A percentile compares a stretch with the other conserved stretches of the same genome.
phyloP scores from a whole-genome alignment of 371 early-diverging fungal species.

The Mucor racemosus region DNA sequence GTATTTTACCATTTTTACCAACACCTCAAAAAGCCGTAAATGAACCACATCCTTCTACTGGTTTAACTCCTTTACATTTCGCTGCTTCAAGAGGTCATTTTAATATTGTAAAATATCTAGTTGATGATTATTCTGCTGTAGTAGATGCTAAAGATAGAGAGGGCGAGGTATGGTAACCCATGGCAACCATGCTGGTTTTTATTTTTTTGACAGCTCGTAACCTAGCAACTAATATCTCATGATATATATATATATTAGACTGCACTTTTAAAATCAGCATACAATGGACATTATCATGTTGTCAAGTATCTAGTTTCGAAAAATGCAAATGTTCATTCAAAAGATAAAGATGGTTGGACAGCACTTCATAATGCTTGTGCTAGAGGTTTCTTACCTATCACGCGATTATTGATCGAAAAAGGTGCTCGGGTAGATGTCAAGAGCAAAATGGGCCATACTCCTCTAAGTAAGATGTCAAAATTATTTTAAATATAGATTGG shows the following conservation, averaged over 20 bases:
- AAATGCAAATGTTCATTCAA: slow-evolving; percentile 67
- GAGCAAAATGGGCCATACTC: slow-evolving; percentile 74
- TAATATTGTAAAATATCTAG: slow-evolving; percentile 65
- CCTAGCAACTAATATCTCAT: not conserved
- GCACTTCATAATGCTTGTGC: slow-evolving; percentile 83
- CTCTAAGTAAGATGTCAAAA: slow-evolving; percentile 65
- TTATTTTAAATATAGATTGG: not conserved
- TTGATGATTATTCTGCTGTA: slow-evolving; percentile 67
- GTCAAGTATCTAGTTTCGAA: slow-evolving; percentile 67
- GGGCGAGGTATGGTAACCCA: slow-evolving; percentile 63
- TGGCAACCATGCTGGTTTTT: too few relatives aligned
- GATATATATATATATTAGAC: slow-evolving; percentile 52
- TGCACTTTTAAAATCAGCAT: slow-evolving; percentile 79
- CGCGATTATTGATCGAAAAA: slow-evolving; percentile 60
- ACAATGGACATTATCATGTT: slow-evolving; percentile 67
- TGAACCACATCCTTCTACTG: slow-evolving; percentile 60
- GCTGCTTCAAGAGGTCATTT: slow-evolving; percentile 78
- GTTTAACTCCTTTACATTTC: slow-evolving; percentile 71
- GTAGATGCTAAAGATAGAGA: slow-evolving; percentile 74
- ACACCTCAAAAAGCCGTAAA: slow-evolving; percentile 51
- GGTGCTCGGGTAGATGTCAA: slow-evolving; percentile 67
- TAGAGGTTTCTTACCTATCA: slow-evolving; percentile 64
- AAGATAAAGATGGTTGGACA: slow-evolving; percentile 88
- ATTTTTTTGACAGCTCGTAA: not conserved
- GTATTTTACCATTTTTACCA: slow-evolving; percentile 34